These are phyloP conservation scores for Volvariella surrecta DNA, from an alignment of 1,284 basidiomycete genomes.

Conservation along the genomic window DNA sequence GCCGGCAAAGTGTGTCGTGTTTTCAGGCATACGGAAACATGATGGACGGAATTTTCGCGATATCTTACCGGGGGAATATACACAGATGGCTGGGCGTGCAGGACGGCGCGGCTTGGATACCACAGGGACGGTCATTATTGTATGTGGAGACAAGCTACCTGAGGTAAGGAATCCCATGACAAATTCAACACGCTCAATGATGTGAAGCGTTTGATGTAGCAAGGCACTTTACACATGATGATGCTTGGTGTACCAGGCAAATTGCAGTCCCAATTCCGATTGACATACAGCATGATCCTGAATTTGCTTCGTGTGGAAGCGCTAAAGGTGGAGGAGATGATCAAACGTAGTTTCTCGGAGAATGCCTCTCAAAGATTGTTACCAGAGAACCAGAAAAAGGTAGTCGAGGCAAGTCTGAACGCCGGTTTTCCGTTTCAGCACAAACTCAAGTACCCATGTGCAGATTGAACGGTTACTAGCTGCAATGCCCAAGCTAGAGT, in stretches of 20 bases:
- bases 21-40: constrained; percentile 93
- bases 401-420: constrained; percentile 56
- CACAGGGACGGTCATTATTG: constrained; percentile 94
- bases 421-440: background rate
- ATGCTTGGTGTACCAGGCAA: constrained; percentile 90
- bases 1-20: constrained; percentile 97
- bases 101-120: constrained; percentile 93
- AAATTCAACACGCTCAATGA: background rate
- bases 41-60: constrained; percentile 92
- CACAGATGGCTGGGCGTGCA: constrained; percentile 98
- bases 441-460: background rate
- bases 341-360: constrained; percentile 98
- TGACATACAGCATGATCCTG: constrained; percentile 99
- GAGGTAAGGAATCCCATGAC: constrained; percentile 52
- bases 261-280: constrained; percentile 92
- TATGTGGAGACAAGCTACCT: constrained; percentile 79
- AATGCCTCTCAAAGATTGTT: constrained; percentile 90
- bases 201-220: constrained; percentile 46
- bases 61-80: constrained; percentile 87
- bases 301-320: constrained; percentile 96
- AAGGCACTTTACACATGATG: constrained; percentile 76
- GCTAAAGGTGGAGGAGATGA: constrained; percentile 98
- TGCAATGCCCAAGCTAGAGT: constrained; percentile 60
- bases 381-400: constrained; percentile 89
- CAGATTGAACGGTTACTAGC: constrained; percentile 74